Base-by-base conservation (phyloP, 2,329 filamentous ascomycete genomes). In the Graphilbum fragrans region DNA sequence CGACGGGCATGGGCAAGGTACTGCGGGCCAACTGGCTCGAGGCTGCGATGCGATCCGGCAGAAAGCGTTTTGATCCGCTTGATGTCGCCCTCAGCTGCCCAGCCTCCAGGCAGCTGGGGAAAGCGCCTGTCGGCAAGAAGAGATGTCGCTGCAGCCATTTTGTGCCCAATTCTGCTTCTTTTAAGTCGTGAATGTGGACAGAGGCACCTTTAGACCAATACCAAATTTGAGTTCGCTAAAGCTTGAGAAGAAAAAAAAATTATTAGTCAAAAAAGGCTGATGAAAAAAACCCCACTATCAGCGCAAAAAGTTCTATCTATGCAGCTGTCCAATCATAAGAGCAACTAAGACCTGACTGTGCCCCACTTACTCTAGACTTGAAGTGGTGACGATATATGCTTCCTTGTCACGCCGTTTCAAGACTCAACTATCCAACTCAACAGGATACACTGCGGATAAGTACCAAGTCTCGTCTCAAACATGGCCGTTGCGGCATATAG, bases 1-100 rank as follows among this genome's bases (percentile, higher is more conserved):
- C 92, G 84, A 59, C 92, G 88, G 55, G 92, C 92, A 64, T 96
- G 88, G 52, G 92, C 92, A 51, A 98, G 80, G 72, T 95, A 98
- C 70, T 95, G 86, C 64, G 92, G 90, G 53, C 92, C 92, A 52
- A 96, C 86, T 41, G 92, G 88, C 71, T 96, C 92, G 55, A 98
- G 80, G 59, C 83, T 90, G 58, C 92, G 82, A 68, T 88, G 80
- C 39, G 79, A 82, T 32, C 86, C 78, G 49, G 74, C 66, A 9
- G 84, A 88, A 49, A 96, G 72, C 53, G 78, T 70, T 55, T 82
- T 83, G 50, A 94, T 61, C 44, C 82, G 65, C 68, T 92, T 92
- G 75, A 96, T 94, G 63, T 93, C 86, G 63, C 93, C 94, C 46
- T 94, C 87, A 48, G 77, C 82, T 36, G 74, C 70, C 88, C 90